These are phyloP conservation scores for Cercospora beticola DNA, from an alignment of 2,329 filamentous ascomycete species.

Conservation along the genomic window DNA sequence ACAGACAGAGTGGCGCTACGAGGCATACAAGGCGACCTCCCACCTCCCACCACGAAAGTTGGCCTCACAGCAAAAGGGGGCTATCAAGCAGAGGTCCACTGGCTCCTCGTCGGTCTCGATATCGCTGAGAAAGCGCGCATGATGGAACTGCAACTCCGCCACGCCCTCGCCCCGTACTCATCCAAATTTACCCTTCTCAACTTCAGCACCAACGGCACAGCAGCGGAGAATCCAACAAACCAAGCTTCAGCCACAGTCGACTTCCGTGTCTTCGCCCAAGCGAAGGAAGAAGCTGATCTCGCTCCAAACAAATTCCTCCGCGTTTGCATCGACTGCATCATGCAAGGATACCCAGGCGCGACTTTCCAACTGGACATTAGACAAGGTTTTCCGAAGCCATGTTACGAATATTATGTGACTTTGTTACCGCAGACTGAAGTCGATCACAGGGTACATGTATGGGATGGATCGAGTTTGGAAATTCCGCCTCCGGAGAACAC, in stretches of 20 bases:
- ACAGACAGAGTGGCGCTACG: conserved; percentile 51
- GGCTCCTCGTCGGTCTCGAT: conserved; percentile 48
- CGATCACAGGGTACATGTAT: conserved; percentile 32
- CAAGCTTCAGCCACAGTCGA: conserved; percentile 53
- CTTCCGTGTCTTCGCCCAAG: conserved; percentile 44
- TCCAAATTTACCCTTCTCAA: conserved; percentile 40
- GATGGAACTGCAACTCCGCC: conserved; percentile 48
- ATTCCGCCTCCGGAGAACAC: conserved; percentile 38
- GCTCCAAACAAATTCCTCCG: conserved; percentile 34
- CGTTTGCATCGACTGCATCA: conserved; percentile 49
- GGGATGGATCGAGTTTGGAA: conserved; percentile 34
- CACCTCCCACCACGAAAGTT: conserved; percentile 54
- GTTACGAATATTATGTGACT: conserved; percentile 47
- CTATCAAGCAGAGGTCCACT: conserved; percentile 49
- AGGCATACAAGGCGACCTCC: conserved; percentile 46
- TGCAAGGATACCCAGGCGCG: conserved; percentile 38
- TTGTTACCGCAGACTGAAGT: conserved; percentile 35
- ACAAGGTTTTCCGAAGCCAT: conserved; percentile 45
- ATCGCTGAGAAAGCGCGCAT: conserved; percentile 49
- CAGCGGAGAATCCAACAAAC: conserved; percentile 44
- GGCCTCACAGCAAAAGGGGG: conserved; percentile 50
- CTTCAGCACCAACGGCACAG: conserved; percentile 45
- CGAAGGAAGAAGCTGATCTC: conserved; percentile 31
- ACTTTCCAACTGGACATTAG: conserved; percentile 35
- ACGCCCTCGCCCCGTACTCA: conserved; percentile 39